phyloP scores from a whole-genome alignment of 225 moss, liverwort and hornwort species.

The Lunularia cruciata region DNA sequence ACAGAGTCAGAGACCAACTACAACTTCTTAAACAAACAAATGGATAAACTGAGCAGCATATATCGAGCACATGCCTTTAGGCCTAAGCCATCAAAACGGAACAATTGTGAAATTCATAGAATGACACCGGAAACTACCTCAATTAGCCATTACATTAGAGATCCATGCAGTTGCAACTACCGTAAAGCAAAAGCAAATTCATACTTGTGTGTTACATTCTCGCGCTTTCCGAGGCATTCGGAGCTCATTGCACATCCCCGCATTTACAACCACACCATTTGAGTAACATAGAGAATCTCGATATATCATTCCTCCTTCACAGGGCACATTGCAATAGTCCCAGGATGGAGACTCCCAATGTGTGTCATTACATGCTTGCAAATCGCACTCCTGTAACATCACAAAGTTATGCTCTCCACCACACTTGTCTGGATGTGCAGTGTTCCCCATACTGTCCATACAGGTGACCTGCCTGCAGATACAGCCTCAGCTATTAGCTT shows the following conservation, averaged over 20 bases:
- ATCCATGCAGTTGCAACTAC: not conserved
- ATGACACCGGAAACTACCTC: no score
- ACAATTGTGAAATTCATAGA: no score
- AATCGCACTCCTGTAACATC: constrained; percentile 44
- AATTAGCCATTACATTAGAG: no score
- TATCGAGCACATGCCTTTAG: no score
- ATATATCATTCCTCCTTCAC: constrained; percentile 50
- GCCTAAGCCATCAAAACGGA: no score
- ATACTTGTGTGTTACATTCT: constrained; percentile 68
- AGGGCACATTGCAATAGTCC: constrained; percentile 86
- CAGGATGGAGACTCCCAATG: constrained; percentile 63
- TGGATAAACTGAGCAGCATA: no score
- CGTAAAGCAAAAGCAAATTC: not conserved
- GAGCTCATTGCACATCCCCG: constrained; percentile 33
- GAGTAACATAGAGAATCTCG: constrained; percentile 52
- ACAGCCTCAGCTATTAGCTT: not conserved
- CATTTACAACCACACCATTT: constrained; percentile 34
- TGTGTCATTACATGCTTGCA: constrained; percentile 42
- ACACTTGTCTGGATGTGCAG: constrained; percentile 57
- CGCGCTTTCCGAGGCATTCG: constrained; percentile 35
- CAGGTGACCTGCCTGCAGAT: constrained; percentile 50
- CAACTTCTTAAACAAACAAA: not conserved
- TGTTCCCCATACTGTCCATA: constrained; percentile 69
- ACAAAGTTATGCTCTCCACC: constrained; percentile 13
- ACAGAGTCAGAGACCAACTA: no score